phyloP scores from a whole-genome alignment of 2,329 filamentous ascomycete genomes.

The Bipolaris victoriae region DNA sequence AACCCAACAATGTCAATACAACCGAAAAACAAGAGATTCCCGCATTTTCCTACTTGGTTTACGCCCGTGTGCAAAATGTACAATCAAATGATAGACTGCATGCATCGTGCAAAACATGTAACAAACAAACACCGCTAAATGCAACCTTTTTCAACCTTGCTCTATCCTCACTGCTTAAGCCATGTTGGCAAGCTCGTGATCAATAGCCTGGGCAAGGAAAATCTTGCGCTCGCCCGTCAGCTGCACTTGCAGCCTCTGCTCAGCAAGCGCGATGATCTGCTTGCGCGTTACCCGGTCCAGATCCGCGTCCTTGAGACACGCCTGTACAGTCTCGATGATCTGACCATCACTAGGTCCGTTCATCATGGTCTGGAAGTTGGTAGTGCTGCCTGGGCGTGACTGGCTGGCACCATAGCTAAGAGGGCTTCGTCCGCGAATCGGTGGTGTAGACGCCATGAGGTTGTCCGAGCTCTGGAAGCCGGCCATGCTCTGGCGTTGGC shows the following conservation, averaged over 20 bases:
- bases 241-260: constrained; percentile 91
- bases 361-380: constrained; percentile 64
- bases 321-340: constrained; percentile 84
- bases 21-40: constrained; percentile 8
- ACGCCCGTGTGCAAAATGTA: constrained; percentile 11
- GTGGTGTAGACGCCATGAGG: constrained; percentile 47
- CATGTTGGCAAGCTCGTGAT: constrained; percentile 92
- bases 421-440: constrained; percentile 55
- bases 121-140: constrained; percentile 26
- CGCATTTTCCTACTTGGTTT: constrained; percentile 12
- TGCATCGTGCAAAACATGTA: constrained; percentile 21
- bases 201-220: constrained; percentile 92
- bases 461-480: constrained; percentile 53
- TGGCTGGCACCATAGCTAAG: constrained; percentile 54
- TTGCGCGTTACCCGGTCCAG: constrained; percentile 99
- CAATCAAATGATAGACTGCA: constrained; percentile 12
- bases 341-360: constrained; percentile 76
- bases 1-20: constrained; percentile 9
- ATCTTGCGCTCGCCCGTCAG: constrained; percentile 82
- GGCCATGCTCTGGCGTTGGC: constrained; percentile 49
- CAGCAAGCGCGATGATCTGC: constrained; percentile 82
- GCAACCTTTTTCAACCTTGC: constrained; percentile 19
- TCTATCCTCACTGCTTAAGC: constrained; percentile 51
- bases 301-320: constrained; percentile 85
- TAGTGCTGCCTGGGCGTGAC: constrained; percentile 60